Percentiles rank a stretch among this genome's conserved stretches.
Evolutionary conservation across 306 rosid genomes (phyloP).

Genomic region (Sicyos baderoa): DNA sequence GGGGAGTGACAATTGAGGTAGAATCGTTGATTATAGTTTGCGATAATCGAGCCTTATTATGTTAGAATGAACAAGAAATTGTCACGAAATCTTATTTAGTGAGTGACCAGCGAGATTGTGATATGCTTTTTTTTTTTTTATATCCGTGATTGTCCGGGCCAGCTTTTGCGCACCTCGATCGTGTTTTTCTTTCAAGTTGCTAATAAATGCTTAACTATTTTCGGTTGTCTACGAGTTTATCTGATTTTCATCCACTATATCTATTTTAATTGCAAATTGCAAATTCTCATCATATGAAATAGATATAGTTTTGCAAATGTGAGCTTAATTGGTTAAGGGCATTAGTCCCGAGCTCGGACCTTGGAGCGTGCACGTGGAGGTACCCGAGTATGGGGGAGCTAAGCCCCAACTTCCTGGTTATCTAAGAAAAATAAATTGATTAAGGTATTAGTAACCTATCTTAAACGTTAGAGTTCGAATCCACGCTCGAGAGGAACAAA

Average conservation of each 20-base stretch:
- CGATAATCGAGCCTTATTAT: background rate
- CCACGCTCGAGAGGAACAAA: too few relatives aligned
- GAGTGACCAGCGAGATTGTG: background rate
- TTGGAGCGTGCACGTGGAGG: too few relatives aligned
- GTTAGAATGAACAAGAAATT: background rate
- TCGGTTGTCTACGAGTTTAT: background rate
- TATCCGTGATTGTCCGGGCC: too few relatives aligned
- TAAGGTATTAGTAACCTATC: too few relatives aligned
- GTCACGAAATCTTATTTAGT: too few relatives aligned
- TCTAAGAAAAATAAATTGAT: too few relatives aligned
- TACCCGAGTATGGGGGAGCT: too few relatives aligned
- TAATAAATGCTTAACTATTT: background rate
- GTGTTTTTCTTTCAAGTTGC: background rate
- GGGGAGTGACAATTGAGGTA: slow-evolving; percentile 66
- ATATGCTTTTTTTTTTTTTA: too few relatives aligned
- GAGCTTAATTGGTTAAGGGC: background rate
- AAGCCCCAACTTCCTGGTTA: too few relatives aligned
- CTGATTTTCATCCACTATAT: background rate
- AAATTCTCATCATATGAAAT: slow-evolving; percentile 1
- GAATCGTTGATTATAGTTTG: background rate
- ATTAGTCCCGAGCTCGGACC: too few relatives aligned
- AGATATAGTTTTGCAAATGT: background rate
- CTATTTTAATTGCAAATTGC: background rate
- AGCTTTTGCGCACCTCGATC: too few relatives aligned
- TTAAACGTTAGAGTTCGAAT: background rate